Evolutionary conservation across 2,329 filamentous ascomycete species (phyloP), one percentile per base, ranked within the genome.

Genomic region (Trichoderma polysporum): DNA sequence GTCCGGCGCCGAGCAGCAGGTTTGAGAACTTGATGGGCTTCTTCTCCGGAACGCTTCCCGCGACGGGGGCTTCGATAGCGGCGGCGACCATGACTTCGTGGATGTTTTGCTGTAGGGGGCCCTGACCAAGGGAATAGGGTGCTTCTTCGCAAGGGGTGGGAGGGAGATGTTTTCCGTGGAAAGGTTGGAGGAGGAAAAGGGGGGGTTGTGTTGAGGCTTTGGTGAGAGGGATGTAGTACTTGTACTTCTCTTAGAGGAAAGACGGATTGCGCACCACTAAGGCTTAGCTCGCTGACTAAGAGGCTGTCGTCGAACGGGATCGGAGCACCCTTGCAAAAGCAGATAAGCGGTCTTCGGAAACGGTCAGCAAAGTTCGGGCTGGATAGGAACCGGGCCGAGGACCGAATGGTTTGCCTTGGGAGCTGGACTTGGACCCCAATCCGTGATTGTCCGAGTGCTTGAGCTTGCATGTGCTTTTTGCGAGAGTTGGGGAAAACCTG

Each of bases 11-110:
- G 76, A 97, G 88, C 77, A 99, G 85, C 87, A 99, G 82, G 85
- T 99, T 99, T 85, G 93, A 97, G 87, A 98, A 98, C 89, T 97
- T 98, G 88, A 99, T 88, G 73, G 95, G 95, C 89, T 98, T 98
- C 91, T 98, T 98, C 90, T 97, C 94, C 79, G 96, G 84, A 81
- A 80, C 83, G 71, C 80, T 77, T 71, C 81, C 80, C 74, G 79
- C 76, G 50, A 64, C 25, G 78, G 79, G 83, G 80, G 79, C 83
- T 81, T 80, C 81, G 74, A 85, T 81, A 75, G 82, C 79, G 75
- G 82, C 79, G 77, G 85, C 82, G 80, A 88, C 88, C 88, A 91
- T 90, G 81, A 80, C 84, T 83, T 81, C 79, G 19, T 77, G 77
- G 77, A 80, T 84, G 73, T 82, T 82, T 82, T 82, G 75, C 80